Base-by-base conservation (phyloP, 2,329 filamentous ascomycete genomes). In the Paraphaeosphaeria minitans region DNA sequence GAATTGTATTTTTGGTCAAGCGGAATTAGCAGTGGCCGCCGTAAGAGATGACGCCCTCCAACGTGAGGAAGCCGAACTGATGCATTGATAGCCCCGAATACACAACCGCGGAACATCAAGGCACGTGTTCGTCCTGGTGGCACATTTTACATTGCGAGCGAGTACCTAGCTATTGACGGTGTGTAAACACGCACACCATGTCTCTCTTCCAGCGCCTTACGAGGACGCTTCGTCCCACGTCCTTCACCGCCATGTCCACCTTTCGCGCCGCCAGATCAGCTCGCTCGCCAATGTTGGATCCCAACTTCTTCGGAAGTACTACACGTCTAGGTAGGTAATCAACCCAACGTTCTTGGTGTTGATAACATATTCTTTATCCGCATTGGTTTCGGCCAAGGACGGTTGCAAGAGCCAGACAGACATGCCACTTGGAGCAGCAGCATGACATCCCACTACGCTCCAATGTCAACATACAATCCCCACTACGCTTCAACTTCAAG, bases 291-390 rank as follows among this genome's bases (percentile, higher is more conserved):
- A 46, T 54, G n/a, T 61, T 64, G 22, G 56, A 57, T 22, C 53
- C 62, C 49, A 59, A 66, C 47, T 70, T 68, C 63, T 69, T 69
- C 63, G 51, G 39, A 21, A 31, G 37, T 24, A 12, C 39, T 22
- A 19, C 3, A 24, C 27, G n/a, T 27, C 41, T 29, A 12, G 49
- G 49, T 50, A 37, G 1, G 47, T 35, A 39, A 13, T 29, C 22
- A 43, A 22, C 1, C 2, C 12, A 43, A 22, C 0, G 22, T 9
- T 13, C 6, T 10, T 16, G 12, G 16, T 14, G 10, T 31, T 12
- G 29, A 31, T 31, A 2, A 31, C 4, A 31, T 31, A 31, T 31
- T 31, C 29, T 8, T 31, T 31, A 8, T 31, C 8, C 35, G 2
- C 13, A n/a, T 39, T 39, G 16, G 13, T 5, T 39, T 39, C 4